Base-by-base conservation (phyloP, 805 yeast genomes). In the Candida tammaniensis region DNA sequence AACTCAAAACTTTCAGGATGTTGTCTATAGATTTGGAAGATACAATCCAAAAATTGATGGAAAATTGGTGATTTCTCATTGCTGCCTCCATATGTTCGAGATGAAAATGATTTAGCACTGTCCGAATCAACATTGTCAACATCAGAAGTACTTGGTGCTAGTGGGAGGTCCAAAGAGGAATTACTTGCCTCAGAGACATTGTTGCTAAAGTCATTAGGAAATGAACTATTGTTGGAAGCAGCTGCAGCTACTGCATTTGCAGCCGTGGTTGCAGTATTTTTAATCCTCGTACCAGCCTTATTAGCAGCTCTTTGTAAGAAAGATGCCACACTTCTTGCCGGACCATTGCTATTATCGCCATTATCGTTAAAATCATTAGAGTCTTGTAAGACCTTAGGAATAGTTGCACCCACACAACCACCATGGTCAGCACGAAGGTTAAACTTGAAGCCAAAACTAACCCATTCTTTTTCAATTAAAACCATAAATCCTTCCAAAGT, bases 381-480 rank as follows among this genome's bases (percentile, higher is more conserved):
- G 17, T 40, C 43, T n/a, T 35, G 33, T 22, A 35, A 31, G 5
- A 33, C 24, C 24, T 27, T 39, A 1, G 52, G 57, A 14, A 57
- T 38, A 4, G 55, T 39, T 1, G 73, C 72, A 1, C 73, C 72
- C 13, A 59, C 55, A 36, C 72, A 64, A 2, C 72, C 78, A 15
- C 89, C 70, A 56, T 84, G 89, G 22, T 93, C 95, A 15, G 79
- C 78, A 42, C 98, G 64, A 43, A 87, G 93, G 35, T 78, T 75
- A 53, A 91, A 93, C 46, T 87, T 74, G 61, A 88, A 95, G 0
- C 98, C 98, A 64, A 91, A 91, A 29, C 95, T 78, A 2, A 86
- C 68, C 98, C 98, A 93, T 44, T 93, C 98, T 51, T 93, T 89
- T 49, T 93, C 98, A 3, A 93, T 70, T 13, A 93, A 64, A 0